Evolutionary conservation across 179 eudicot species (phyloP), one percentile per base, ranked within the genome.

Genomic region (Patellifolia procumbens): DNA sequence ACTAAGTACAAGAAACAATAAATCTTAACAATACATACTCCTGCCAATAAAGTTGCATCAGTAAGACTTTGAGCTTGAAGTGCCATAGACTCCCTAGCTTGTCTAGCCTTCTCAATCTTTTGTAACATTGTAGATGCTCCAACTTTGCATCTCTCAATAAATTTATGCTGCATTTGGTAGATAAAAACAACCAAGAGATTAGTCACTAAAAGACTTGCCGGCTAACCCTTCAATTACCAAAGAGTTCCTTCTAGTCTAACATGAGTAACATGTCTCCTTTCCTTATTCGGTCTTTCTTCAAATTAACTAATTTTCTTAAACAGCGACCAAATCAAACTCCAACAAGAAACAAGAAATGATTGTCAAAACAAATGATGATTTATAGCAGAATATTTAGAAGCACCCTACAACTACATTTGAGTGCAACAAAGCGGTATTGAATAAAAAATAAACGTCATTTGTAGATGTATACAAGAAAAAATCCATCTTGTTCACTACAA

Each of bases 81-180:
- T 35, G 85, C 98, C 92, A 93, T 89, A 43, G 93, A 68, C 34
- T 86, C 89, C 85, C 94, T 90, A 61, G 79, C 79, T 75, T 90
- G 85, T 81, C 88, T 89, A 69, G 99, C 95, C 84, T 91, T 91
- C 79, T 91, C 99, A 89, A 91, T 84, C 85, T 90, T 95, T 12
- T 91, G 88, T 63, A 88, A 70, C 96, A 95, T 90, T 55, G 88
- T 75, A n/a, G 89, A 89, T 73, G 99, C 98, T 79, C 88, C 93
- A 79, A 75, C 77, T 87, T 91, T 93, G 90, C 97, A 91, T 83
- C 85, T 93, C 76, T 93, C 99, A 58, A 91, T 91, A 80, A 95
- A 93, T 88, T 95, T 95, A 90, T 94, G 98, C 98, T 94, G 72
- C 66, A 63, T 70, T 56, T 63, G 22, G 2, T 28, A 72, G 64